phyloP scores from a whole-genome alignment of 495 filamentous ascomycete genomes.

The Chaetomium fimeti region DNA sequence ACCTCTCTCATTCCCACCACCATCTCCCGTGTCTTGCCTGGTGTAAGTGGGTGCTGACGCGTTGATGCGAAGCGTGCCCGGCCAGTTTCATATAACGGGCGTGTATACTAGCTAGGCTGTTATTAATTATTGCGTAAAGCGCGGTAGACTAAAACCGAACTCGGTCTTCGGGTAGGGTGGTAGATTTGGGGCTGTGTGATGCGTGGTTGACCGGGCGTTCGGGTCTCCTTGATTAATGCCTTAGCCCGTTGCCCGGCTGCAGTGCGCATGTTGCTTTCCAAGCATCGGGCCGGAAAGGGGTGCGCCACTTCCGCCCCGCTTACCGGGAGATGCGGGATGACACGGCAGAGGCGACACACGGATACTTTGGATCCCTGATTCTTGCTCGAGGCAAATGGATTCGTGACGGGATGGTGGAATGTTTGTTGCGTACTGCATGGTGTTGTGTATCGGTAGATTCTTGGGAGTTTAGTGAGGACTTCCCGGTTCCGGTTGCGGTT shows the following conservation, averaged over 20 bases:
- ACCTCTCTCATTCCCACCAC: not conserved
- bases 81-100: not conserved
- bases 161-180: not conserved
- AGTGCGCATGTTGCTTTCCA: not conserved
- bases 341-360: not conserved
- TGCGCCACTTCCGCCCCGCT: constrained; percentile 9
- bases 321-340: not conserved
- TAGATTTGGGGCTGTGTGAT: not conserved
- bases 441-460: constrained; percentile 5
- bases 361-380: not conserved
- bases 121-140: not conserved
- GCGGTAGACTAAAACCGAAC: not conserved
- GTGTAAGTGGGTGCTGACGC: not conserved
- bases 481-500: not conserved
- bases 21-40: not conserved
- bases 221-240: not conserved
- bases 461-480: not conserved
- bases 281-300: constrained; percentile 6
- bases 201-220: constrained; percentile 12
- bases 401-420: not conserved
- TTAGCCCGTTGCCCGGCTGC: constrained; percentile 12
- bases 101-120: not conserved
- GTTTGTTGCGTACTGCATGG: constrained; percentile 14
- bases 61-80: not conserved
- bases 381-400: constrained; percentile 3